Evolutionary conservation across 805 yeast genomes (phyloP), one percentile per base, ranked within the genome.

Genomic region (Scheffersomyces amazonensis): DNA sequence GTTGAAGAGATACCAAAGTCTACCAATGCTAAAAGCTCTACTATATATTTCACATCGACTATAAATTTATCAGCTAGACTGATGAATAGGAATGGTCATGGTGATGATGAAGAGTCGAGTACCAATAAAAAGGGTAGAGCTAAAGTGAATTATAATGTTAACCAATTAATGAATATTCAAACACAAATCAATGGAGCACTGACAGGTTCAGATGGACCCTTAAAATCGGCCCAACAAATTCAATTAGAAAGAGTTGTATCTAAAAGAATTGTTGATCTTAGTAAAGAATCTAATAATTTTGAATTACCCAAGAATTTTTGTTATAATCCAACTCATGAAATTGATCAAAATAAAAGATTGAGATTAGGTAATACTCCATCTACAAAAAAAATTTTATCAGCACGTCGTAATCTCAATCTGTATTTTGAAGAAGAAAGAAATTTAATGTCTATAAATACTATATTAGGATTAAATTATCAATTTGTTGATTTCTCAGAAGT

Each of bases 401-500:
- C 74, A 1, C 52, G 67, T 22, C 52, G 75, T 28, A 69, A 66
- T 49, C 59, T 69, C 47, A 66, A 64, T 40, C 63, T 60, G 60
- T 69, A 69, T 43, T 68, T 69, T 40, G 75, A 69, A 49, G 74
- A 69, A 44, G 75, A 69, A 42, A 51, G 71, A 21, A 68, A 69
- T 49, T 55, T 67, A 47, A 63, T 69, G 9, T 58, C 71, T 16
- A 57, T 69, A 35, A 69, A 69, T 47, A 52, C 71, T 21, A 68
- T 69, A n/a, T 54, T 69, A 37, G 58, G 58, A 31, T 55, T 64
- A 32, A 66, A 65, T 44, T 69, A 56, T 48, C 68, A 65, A 42
- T 69, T 67, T 46, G 57, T 69, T 12, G 73, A 68, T 36, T 66
- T 59, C 41, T 22, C 39, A 24, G 54, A 49, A 11, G 34, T 30